Conservation (phyloP, 768 basidiomycete species). For the Boletus tomentosulus region DNA sequence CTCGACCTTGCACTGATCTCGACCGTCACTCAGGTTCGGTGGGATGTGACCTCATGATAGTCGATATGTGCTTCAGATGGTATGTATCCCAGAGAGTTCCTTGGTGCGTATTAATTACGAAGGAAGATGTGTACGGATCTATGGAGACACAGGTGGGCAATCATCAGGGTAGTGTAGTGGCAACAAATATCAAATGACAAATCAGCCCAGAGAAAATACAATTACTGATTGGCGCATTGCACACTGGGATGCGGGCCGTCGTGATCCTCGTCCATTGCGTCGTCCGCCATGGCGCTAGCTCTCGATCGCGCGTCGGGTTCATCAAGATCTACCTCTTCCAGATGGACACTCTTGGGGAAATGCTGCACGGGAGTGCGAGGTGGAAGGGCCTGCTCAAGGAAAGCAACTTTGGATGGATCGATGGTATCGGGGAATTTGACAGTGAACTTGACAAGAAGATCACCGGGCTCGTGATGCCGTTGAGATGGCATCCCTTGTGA, state of each 20-base stretch:
- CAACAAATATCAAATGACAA: slow-evolving; percentile 18
- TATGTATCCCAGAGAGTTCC: slow-evolving; percentile 2
- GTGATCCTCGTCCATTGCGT: slow-evolving; percentile 90
- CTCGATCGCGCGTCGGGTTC: slow-evolving; percentile 64
- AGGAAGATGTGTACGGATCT: slow-evolving; percentile 27
- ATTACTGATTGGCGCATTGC: slow-evolving; percentile 90
- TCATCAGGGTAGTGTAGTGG: slow-evolving; percentile 18
- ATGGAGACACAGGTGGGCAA: slow-evolving; percentile 20
- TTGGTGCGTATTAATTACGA: slow-evolving; percentile 27
- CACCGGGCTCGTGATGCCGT: slow-evolving; percentile 94
- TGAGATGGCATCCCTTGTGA: slow-evolving; percentile 99
- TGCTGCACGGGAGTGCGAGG: slow-evolving; percentile 64
- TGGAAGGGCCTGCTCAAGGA: slow-evolving; percentile 84
- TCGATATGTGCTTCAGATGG: background rate
- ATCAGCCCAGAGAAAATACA: slow-evolving; percentile 1
- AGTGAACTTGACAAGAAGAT: slow-evolving; percentile 81
- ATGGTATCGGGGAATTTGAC: slow-evolving; percentile 89
- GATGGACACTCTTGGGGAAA: slow-evolving; percentile 57
- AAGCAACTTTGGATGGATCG: slow-evolving; percentile 57
- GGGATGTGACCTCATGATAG: slow-evolving; percentile 23
- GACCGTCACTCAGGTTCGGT: slow-evolving; percentile 20
- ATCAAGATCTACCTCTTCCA: slow-evolving; percentile 84
- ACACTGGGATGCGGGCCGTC: slow-evolving; percentile 79
- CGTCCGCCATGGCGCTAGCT: slow-evolving; percentile 51
- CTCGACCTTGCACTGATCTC: background rate